Evolutionary conservation across 306 rosid genomes (phyloP), one percentile per base, ranked within the genome.

Genomic region (Amphicarpaea edgeworthii): DNA sequence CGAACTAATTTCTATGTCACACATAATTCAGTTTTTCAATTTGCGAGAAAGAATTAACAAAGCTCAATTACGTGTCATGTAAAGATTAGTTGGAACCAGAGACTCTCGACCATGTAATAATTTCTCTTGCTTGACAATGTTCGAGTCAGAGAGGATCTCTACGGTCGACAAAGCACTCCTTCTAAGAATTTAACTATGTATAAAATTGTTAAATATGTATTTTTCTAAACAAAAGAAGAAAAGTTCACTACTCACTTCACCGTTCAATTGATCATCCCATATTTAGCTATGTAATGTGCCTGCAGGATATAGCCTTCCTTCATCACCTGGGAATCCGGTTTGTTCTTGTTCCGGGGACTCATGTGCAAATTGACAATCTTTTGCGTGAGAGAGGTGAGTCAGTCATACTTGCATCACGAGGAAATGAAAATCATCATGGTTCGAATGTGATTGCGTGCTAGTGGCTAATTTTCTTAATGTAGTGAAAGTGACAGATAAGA

Each of bases 231-330:
- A 8, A 7, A 5, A 19, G 17, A 37, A 6, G n/a, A 37, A 37
- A n/a, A 34, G 2, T 17, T 20, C 17, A 20, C 19, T 20, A 20
- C 6, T 60, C 5, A 15, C 6, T 70, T 59, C 11, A 32, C 49
- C 16, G 8, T 58, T 37, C 15, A 34, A 26, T 26, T 26, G 30
- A 70, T 72, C 15, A 72, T 71, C 12, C 16, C 3, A 9, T 74
- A 62, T 49, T 72, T 62, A 24, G n/a, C 2, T 41, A 5, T 38
- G 57, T 51, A 51, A 38, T 79, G 20, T 73, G 37, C 23, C 14
- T 81, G 77, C 97, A 91, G 97, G 97, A 91, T 77, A 87, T 91
- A 71, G 97, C 97, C 49, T 89, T 86, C 76, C 97, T 91, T 51
- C 92, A 91, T 81, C 92, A 89, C 62, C 79, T 91, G 83, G 97